These are phyloP conservation scores for Entoloma clypeatum DNA, from an alignment of 1,284 basidiomycete genomes.

Conservation along the genomic window DNA sequence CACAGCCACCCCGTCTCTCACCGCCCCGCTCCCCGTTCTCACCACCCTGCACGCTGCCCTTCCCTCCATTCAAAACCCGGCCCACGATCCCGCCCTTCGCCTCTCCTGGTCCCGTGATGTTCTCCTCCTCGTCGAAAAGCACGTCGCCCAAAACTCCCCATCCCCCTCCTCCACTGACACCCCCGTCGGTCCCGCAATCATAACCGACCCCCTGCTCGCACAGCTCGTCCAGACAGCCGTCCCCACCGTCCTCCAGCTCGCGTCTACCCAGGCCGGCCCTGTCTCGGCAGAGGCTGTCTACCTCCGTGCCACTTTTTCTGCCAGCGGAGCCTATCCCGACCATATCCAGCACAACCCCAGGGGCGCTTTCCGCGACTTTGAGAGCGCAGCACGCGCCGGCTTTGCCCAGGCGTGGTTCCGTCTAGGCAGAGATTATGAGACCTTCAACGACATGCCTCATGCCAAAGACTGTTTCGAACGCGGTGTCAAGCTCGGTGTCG, in stretches of 20 bases:
- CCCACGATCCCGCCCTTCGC: slow-evolving; percentile 53
- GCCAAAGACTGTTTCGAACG: slow-evolving; percentile 84
- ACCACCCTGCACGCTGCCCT: slow-evolving; percentile 48
- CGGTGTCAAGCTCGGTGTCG: slow-evolving; percentile 67
- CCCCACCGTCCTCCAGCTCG: slow-evolving; percentile 54
- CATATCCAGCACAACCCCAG: slow-evolving; percentile 66
- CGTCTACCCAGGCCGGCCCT: slow-evolving; percentile 28
- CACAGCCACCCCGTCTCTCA: slow-evolving; percentile 46
- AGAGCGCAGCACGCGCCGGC: slow-evolving; percentile 72
- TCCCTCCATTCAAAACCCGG: slow-evolving; percentile 43
- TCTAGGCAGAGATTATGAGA: slow-evolving; percentile 87
- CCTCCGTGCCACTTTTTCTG: slow-evolving; percentile 66
- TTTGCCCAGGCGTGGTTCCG: slow-evolving; percentile 81
- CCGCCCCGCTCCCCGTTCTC: slow-evolving; percentile 61
- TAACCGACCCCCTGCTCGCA: slow-evolving; percentile 61
- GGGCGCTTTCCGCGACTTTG: slow-evolving; percentile 86
- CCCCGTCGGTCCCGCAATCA: slow-evolving; percentile 47
- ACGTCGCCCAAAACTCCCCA: too few relatives aligned
- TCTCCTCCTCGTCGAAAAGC: slow-evolving; percentile 70
- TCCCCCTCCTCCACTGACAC: slow-evolving; percentile 38
- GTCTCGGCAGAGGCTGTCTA: slow-evolving; percentile 67
- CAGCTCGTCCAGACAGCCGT: slow-evolving; percentile 66
- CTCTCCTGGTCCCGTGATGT: slow-evolving; percentile 80
- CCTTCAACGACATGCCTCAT: slow-evolving; percentile 67
- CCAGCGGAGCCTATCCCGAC: slow-evolving; percentile 65